A percentile compares a stretch with the other conserved stretches of the same genome.
Conservation (phyloP, 495 filamentous ascomycete genomes). For the Haplographium delicatum region DNA sequence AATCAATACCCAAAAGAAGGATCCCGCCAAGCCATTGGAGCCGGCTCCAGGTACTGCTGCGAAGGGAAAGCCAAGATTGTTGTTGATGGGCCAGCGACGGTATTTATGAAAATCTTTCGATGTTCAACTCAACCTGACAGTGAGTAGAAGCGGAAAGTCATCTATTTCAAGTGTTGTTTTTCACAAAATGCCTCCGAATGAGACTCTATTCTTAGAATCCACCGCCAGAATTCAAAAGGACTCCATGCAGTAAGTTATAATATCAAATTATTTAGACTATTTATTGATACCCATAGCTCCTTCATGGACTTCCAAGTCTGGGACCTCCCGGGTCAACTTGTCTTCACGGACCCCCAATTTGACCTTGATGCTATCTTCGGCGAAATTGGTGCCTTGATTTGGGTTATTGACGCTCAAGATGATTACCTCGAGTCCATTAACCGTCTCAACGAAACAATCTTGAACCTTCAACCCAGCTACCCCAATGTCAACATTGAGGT, state of each 20-base stretch:
- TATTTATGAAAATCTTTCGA: constrained; percentile 28
- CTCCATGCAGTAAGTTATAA: constrained; percentile 64
- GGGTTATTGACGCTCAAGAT: constrained; percentile 98
- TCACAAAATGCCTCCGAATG: constrained; percentile 90
- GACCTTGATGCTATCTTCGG: constrained; percentile 92
- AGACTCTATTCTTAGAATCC: constrained; percentile 91
- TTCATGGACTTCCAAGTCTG: constrained; percentile 99
- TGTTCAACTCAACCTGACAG: constrained; percentile 24
- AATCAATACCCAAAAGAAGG: constrained; percentile 32
- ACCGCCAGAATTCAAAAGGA: constrained; percentile 91
- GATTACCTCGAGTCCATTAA: constrained; percentile 88
- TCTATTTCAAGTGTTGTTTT: constrained; percentile 98
- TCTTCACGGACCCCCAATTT: constrained; percentile 77
- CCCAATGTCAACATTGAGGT: constrained; percentile 93
- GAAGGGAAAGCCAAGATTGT: constrained; percentile 72
- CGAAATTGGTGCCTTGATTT: constrained; percentile 88
- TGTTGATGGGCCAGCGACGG: constrained; percentile 96
- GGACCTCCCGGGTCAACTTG: constrained; percentile 93
- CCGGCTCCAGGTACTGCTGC: constrained; percentile 33
- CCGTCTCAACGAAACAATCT: constrained; percentile 78
- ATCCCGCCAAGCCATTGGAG: constrained; percentile 35
- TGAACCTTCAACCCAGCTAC: constrained; percentile 80
- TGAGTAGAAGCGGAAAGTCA: constrained; percentile 84
- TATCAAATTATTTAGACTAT: background rate
- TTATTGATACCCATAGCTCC: constrained; percentile 52